Conservation (phyloP, 495 filamentous ascomycete species). For the Lophium mytilinum region DNA sequence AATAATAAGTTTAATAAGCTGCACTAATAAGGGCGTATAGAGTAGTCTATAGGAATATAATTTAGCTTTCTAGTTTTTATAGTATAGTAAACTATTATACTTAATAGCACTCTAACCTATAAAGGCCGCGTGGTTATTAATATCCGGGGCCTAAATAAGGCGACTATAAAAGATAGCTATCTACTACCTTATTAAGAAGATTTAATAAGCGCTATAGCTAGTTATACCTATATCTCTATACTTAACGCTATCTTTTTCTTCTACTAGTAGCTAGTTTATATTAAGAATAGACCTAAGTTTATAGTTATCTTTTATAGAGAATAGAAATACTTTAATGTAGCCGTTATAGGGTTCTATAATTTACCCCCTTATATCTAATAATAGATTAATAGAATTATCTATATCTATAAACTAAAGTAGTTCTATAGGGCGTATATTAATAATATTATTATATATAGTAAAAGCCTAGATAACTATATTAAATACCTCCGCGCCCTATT, state of each 20-base stretch:
- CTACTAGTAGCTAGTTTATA: neutral
- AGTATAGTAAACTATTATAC: neutral
- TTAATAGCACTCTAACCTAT: too few relatives aligned
- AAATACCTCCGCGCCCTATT: too few relatives aligned
- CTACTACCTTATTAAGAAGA: neutral
- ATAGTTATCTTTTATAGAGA: neutral
- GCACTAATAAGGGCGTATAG: too few relatives aligned
- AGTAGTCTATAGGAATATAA: neutral
- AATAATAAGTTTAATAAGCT: too few relatives aligned
- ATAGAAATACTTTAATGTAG: neutral
- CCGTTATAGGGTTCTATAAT: neutral
- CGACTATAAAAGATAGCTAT: neutral
- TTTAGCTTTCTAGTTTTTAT: neutral
- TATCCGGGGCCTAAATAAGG: neutral
- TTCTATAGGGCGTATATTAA: neutral
- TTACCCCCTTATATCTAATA: neutral
- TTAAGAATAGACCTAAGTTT: neutral
- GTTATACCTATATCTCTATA: neutral
- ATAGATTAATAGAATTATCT: neutral
- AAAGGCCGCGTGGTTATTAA: neutral
- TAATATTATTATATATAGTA: neutral
- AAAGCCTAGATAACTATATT: too few relatives aligned
- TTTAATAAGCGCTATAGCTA: neutral
- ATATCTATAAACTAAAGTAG: neutral
- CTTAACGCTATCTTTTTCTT: neutral